Evolutionary conservation across 331 rosid genomes (phyloP).

Genomic region (Quercus tomentella): DNA sequence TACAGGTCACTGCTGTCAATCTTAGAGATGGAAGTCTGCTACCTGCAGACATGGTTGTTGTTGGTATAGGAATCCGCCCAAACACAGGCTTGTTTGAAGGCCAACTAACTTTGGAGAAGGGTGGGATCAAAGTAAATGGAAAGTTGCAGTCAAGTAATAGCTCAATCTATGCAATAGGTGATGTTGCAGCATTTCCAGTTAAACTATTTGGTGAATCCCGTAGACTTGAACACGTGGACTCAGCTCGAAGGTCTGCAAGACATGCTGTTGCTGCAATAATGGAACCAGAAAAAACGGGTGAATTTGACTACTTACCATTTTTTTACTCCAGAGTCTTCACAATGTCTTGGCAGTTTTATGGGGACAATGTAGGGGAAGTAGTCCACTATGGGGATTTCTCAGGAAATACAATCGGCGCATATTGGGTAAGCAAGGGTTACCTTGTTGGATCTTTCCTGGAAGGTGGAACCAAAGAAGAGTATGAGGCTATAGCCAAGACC

Average conservation of each 20-base stretch:
- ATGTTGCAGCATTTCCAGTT: conserved; percentile 96
- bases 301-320: conserved; percentile 87
- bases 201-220: conserved; percentile 81
- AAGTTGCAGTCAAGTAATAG: conserved; percentile 80
- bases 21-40: conserved; percentile 76
- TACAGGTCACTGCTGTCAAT: conserved; percentile 78
- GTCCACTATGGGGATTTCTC: conserved; percentile 83
- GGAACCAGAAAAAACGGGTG: conserved; percentile 61
- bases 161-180: conserved; percentile 91
- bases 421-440: conserved; percentile 79
- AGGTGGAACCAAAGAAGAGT: conserved; percentile 79
- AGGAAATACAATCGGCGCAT: conserved; percentile 79
- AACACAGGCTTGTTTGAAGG: conserved; percentile 95
- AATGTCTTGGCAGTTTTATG: conserved; percentile 96
- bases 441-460: conserved; percentile 78
- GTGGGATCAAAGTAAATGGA: conserved; percentile 97
- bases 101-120: conserved; percentile 92
- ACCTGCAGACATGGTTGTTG: conserved; percentile 83
- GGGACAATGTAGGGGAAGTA: conserved; percentile 81
- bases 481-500: conserved; percentile 63
- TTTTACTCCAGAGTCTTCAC: conserved; percentile 94
- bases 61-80: conserved; percentile 97
- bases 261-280: conserved; percentile 75
- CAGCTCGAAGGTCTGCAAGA: conserved; percentile 83
- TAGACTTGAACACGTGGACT: conserved; percentile 94